Conservation (phyloP, 2,329 filamentous ascomycete species). For the Penicillium polonicum region DNA sequence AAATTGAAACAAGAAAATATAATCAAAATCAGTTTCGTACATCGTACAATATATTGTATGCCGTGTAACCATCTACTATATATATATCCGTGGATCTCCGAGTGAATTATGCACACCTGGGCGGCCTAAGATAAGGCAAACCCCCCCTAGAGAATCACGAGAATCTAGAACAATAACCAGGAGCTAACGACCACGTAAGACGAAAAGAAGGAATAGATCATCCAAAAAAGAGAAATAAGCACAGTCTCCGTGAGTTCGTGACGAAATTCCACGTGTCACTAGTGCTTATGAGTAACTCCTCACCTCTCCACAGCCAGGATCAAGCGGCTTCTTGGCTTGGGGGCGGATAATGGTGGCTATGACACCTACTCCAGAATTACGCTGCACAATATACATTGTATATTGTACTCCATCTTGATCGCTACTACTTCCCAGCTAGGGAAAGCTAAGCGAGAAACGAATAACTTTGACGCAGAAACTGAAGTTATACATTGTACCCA, state of each 20-base stretch:
- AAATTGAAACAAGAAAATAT: background rate
- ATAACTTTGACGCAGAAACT: background rate
- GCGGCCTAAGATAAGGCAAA: background rate
- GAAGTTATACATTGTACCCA: background rate
- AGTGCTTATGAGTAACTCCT: constrained; percentile 2
- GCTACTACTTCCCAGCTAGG: background rate
- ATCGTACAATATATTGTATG: background rate
- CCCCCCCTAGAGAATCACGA: background rate
- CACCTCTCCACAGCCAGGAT: background rate
- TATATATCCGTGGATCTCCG: background rate
- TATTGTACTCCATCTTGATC: background rate
- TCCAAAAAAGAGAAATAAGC: background rate
- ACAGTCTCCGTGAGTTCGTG: constrained; percentile 6
- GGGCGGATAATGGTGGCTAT: background rate
- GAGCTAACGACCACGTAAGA: background rate
- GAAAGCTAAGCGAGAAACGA: background rate
- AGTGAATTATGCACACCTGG: background rate
- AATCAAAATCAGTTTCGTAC: background rate
- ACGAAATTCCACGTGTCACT: constrained; percentile 9
- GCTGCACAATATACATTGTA: background rate
- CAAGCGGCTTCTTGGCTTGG: background rate
- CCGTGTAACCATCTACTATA: background rate
- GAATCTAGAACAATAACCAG: background rate
- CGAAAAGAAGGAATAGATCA: background rate
- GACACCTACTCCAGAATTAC: background rate